Conservation (phyloP, 257 asterid species). For the Osmanthus fragrans region DNA sequence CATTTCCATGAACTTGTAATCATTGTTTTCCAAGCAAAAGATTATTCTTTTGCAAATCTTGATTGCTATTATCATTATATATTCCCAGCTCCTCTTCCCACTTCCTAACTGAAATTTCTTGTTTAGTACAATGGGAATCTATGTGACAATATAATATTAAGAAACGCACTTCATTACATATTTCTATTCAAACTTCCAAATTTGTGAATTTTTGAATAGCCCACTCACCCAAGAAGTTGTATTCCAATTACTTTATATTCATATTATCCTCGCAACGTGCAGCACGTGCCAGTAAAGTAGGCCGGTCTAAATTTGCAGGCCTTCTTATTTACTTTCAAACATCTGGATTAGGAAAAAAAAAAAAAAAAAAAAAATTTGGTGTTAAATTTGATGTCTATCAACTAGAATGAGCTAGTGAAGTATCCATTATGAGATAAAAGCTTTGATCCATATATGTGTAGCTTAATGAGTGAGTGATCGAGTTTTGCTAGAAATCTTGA, state of each 20-base stretch:
- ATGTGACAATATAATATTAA: background rate
- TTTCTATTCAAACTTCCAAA: constrained; percentile 20
- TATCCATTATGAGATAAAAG: too few relatives aligned
- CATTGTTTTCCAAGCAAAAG: constrained; percentile 44
- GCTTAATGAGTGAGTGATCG: too few relatives aligned
- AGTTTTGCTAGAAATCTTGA: too few relatives aligned
- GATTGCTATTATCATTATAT: constrained; percentile 41
- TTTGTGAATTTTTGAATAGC: constrained; percentile 26
- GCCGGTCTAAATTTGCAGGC: background rate
- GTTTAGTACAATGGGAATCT: background rate
- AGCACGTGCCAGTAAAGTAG: constrained; percentile 19
- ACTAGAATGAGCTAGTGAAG: too few relatives aligned
- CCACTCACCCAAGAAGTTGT: background rate
- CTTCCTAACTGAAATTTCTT: constrained; percentile 19
- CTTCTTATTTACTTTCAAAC: too few relatives aligned
- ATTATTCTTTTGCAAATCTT: constrained; percentile 36
- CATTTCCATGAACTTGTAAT: constrained; percentile 38
- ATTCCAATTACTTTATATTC: constrained; percentile 18
- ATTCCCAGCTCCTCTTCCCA: constrained; percentile 21
- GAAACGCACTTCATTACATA: background rate
- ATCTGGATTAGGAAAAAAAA: too few relatives aligned
- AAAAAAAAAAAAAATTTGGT: too few relatives aligned
- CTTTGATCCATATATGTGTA: too few relatives aligned
- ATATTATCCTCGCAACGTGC: background rate
- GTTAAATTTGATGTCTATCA: too few relatives aligned